Percentiles rank a stretch among this genome's conserved stretches.
Conservation (phyloP, 2,329 filamentous ascomycete species). For the Fusarium protoensiforme region DNA sequence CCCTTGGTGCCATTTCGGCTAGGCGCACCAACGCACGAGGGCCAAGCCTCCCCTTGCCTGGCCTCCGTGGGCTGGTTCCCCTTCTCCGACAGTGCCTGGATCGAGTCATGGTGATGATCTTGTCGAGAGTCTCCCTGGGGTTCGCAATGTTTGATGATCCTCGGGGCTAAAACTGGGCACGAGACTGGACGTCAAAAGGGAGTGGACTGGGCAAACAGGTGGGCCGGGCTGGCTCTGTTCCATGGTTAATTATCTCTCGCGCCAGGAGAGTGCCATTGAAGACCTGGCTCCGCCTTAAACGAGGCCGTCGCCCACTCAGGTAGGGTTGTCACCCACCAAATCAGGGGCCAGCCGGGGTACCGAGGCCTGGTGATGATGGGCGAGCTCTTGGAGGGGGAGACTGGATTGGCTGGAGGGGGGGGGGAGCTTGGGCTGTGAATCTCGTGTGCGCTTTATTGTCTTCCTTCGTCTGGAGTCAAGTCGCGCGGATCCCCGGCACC, state of each 20-base stretch:
- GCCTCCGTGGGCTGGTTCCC: background rate
- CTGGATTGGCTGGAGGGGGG: background rate
- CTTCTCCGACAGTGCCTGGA: background rate
- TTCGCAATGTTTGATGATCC: background rate
- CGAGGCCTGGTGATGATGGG: constrained; percentile 1
- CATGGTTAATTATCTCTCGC: background rate
- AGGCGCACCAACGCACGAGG: background rate
- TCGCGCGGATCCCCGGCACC: background rate
- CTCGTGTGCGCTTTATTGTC: constrained; percentile 1
- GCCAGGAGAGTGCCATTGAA: background rate
- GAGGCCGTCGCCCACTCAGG: background rate
- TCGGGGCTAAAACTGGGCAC: background rate
- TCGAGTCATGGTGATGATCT: background rate
- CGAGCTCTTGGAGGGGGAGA: background rate
- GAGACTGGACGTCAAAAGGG: background rate
- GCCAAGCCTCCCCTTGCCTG: background rate
- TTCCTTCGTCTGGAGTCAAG: background rate
- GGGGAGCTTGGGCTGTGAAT: background rate
- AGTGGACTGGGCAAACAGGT: background rate
- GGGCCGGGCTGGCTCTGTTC: background rate
- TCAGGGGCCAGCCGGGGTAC: constrained; percentile 1
- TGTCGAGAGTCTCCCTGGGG: background rate
- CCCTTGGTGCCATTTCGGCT: background rate
- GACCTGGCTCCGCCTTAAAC: background rate
- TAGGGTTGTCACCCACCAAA: background rate